Evolutionary conservation across 2,329 filamentous ascomycete genomes (phyloP).

Genomic region (Penicillium griseofulvum): DNA sequence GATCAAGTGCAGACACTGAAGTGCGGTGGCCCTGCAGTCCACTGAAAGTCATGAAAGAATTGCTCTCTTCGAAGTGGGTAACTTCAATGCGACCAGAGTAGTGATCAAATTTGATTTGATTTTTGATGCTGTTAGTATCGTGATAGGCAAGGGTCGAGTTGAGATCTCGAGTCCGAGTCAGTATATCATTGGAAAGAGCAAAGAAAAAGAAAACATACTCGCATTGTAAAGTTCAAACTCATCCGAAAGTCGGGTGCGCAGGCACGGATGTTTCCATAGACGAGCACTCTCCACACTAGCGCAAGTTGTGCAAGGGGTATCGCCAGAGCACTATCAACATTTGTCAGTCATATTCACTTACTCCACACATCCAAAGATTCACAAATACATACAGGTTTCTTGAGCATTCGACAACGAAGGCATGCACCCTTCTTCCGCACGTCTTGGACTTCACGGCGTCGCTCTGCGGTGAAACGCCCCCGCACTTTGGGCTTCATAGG

Average conservation of each 20-base stretch:
- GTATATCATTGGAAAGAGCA: slow-evolving; percentile 4
- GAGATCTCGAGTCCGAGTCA: slow-evolving; percentile 37
- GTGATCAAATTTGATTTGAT: slow-evolving; percentile 49
- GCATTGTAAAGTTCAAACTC: slow-evolving; percentile 59
- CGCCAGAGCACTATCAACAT: slow-evolving; percentile 53
- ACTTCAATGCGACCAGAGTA: slow-evolving; percentile 55
- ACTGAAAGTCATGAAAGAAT: slow-evolving; percentile 49
- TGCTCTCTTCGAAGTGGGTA: slow-evolving; percentile 54
- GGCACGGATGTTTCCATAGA: slow-evolving; percentile 60
- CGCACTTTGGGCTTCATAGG: slow-evolving; percentile 50
- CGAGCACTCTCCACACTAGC: slow-evolving; percentile 59
- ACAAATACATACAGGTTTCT: slow-evolving; percentile 51
- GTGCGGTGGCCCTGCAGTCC: slow-evolving; percentile 41
- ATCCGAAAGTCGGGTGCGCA: slow-evolving; percentile 57
- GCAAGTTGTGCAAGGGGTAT: slow-evolving; percentile 59
- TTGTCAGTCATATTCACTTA: slow-evolving; percentile 3
- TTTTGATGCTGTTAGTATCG: slow-evolving; percentile 49
- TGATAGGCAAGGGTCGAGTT: slow-evolving; percentile 54
- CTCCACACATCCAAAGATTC: neutral
- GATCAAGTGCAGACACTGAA: slow-evolving; percentile 37
- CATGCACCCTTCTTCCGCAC: slow-evolving; percentile 61
- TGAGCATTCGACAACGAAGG: slow-evolving; percentile 63
- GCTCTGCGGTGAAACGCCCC: slow-evolving; percentile 55
- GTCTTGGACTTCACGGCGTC: slow-evolving; percentile 59
- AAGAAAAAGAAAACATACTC: slow-evolving; percentile 32